These are phyloP conservation scores for Chlamydomonas incerta DNA, from an alignment of 139 green algal species.

Conservation along the genomic window DNA sequence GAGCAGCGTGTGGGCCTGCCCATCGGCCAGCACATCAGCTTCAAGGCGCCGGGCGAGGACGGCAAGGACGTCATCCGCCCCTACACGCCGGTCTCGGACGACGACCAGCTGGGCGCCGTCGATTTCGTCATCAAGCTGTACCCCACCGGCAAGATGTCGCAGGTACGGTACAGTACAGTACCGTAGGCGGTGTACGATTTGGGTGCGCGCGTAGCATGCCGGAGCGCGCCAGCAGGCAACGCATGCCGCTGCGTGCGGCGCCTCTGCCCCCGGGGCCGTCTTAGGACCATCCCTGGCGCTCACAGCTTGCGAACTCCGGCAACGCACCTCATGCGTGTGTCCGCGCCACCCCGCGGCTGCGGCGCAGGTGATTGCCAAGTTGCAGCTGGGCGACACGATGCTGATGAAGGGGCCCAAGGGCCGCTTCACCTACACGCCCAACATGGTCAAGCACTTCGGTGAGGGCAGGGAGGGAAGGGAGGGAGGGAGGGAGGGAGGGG, in stretches of 20 bases:
- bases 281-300: too few species aligned
- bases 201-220: too few species aligned
- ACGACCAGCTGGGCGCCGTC: conserved; percentile 68
- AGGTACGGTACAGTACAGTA: conserved; percentile 40
- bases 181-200: too few species aligned
- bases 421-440: conserved; percentile 76
- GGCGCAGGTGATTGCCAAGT: conserved; percentile 66
- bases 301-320: too few species aligned
- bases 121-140: conserved; percentile 96
- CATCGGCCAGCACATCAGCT: conserved; percentile 87
- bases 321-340: too few species aligned
- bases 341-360: too few species aligned
- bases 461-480: not conserved
- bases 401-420: conserved; percentile 93
- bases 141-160: conserved; percentile 86
- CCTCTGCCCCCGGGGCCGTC: too few species aligned
- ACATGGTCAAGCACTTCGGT: conserved; percentile 82
- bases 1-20: conserved; percentile 83
- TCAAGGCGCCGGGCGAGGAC: conserved; percentile 66
- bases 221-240: too few species aligned
- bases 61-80: conserved; percentile 76
- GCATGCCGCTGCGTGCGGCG: too few species aligned
- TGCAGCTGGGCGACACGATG: conserved; percentile 83
- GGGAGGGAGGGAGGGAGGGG: too few species aligned
- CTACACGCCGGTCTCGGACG: conserved; percentile 85